Base-by-base conservation (phyloP, 2,329 filamentous ascomycete species). In the Neofusicoccum sp. region DNA sequence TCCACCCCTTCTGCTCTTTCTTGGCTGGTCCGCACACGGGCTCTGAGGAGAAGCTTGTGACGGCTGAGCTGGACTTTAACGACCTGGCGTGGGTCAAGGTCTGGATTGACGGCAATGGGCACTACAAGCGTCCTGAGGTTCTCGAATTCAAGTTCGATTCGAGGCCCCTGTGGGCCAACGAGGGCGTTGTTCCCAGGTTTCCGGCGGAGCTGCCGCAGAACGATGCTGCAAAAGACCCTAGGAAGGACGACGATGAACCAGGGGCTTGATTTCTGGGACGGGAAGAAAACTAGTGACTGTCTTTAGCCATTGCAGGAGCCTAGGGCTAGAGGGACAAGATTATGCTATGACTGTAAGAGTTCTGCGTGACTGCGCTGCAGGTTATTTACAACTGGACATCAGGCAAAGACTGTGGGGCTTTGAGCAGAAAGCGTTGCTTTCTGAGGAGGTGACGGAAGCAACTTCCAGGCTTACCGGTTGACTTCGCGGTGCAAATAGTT, bases 111-210 rank as follows among this genome's bases (percentile, higher is more conserved):
- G 70, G 69, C n/a, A 69, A 68, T 3, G 74, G 75, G 2, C 74
- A 77, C 54, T 77, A 77, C 56, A 67, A 72, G 48, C 67, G 74
- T 7, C 74, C 74, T 6, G 75, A 77, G 61, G 71, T 77, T 12
- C 61, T 77, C 41, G 66, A 74, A 11, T 77, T 76, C 48, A 60
- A 29, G 41, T n/a, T 58, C 31, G 39, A 58, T 6, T 22, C 41
- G 54, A 47, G 28, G 31, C 54, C 54, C 2, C n/a, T 58, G 41
- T 58, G 54, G 54, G 29, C 54, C 31, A 44, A 47, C 12, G 54
- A 58, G 54, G 54, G 54, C n/a, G 41, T 45, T 28, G 41, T 45
- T 4, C 54, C 54, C 7, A 58, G 43, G n/a, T 45, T 58, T 36
- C 54, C 39, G 22, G 22, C 22, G 11, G 41, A 45, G 37, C n/a